A percentile compares a stretch with the other conserved stretches of the same genome.
These are phyloP conservation scores for Haplographium delicatum DNA, from an alignment of 495 filamentous ascomycete species.

Conservation along the genomic window DNA sequence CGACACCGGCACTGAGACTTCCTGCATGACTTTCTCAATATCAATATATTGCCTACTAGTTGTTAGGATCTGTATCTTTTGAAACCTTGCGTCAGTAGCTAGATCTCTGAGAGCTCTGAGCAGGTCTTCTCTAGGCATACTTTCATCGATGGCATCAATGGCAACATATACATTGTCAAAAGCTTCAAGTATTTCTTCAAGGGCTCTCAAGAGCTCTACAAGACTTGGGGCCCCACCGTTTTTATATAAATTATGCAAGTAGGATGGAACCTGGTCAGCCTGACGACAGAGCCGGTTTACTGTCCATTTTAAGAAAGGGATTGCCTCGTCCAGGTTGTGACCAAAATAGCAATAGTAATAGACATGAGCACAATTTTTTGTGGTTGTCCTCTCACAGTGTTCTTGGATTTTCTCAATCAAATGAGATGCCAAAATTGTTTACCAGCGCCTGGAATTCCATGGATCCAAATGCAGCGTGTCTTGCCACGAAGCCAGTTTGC, in stretches of 20 bases:
- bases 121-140: conserved; percentile 14
- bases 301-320: conserved; percentile 22
- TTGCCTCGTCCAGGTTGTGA: conserved; percentile 24
- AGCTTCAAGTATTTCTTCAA: conserved; percentile 13
- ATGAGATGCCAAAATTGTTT: conserved; percentile 22
- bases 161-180: conserved; percentile 28
- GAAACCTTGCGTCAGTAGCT: conserved; percentile 25
- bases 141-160: conserved; percentile 32
- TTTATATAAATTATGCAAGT: neutral
- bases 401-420: neutral
- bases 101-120: conserved; percentile 9
- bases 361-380: neutral
- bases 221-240: neutral
- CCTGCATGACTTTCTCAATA: conserved; percentile 26
- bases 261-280: conserved; percentile 5
- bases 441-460: conserved; percentile 28
- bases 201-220: neutral
- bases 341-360: conserved; percentile 29
- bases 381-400: neutral
- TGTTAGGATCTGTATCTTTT: conserved; percentile 32
- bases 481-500: conserved; percentile 12
- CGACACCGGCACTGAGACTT: conserved; percentile 14
- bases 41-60: conserved; percentile 39
- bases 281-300: conserved; percentile 22
- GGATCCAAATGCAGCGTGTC: conserved; percentile 22